Percentiles rank a stretch among this genome's conserved stretches.
phyloP scores from a whole-genome alignment of 345 rosid genomes.

The Ceriops decandra region DNA sequence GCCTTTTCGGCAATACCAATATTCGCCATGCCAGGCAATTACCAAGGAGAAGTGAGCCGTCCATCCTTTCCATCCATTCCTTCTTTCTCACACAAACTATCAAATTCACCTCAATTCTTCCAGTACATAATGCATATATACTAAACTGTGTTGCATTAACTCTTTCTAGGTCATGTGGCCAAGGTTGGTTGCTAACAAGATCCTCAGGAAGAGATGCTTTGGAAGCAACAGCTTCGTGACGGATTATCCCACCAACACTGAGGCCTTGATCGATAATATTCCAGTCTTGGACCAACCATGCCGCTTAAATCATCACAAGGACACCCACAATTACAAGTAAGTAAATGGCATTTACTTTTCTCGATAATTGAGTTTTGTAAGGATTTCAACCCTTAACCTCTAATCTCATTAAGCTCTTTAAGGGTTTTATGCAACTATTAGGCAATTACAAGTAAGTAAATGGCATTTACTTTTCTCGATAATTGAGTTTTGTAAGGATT shows the following conservation, averaged over 20 bases:
- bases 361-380: too few relatives aligned
- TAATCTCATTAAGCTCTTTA: too few relatives aligned
- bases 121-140: background rate
- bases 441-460: slow-evolving; percentile 48
- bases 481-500: too few relatives aligned
- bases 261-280: slow-evolving; percentile 22
- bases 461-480: too few relatives aligned
- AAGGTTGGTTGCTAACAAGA: slow-evolving; percentile 64
- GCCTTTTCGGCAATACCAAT: background rate
- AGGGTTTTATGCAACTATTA: too few relatives aligned
- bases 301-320: slow-evolving; percentile 34
- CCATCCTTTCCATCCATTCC: background rate
- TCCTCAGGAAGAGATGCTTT: slow-evolving; percentile 43
- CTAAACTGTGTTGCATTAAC: background rate
- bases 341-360: background rate
- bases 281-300: slow-evolving; percentile 30
- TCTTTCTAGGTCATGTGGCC: slow-evolving; percentile 67
- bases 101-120: background rate
- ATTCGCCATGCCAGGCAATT: slow-evolving; percentile 32
- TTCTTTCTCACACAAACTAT: background rate
- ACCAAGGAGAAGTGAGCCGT: slow-evolving; percentile 44
- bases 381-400: too few relatives aligned
- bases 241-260: slow-evolving; percentile 49
- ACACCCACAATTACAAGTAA: slow-evolving; percentile 52
- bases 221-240: slow-evolving; percentile 81